A percentile compares a stretch with the other conserved stretches of the same genome.
phyloP scores from a whole-genome alignment of 2,329 filamentous ascomycete genomes.

The Rugonectria rugulosa region DNA sequence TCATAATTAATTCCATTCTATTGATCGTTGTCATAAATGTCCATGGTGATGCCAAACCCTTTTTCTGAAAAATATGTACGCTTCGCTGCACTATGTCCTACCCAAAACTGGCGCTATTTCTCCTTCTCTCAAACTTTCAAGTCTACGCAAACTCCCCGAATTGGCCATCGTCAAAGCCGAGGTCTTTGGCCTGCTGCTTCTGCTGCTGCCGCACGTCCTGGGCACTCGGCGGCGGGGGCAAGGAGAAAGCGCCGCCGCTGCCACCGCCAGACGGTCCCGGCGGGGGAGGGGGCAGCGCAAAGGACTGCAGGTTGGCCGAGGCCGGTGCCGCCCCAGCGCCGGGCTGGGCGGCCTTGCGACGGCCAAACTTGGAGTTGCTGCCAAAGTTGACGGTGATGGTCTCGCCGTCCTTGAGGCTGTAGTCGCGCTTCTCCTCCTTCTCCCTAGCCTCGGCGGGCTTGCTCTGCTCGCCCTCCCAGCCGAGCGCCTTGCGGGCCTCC shows the following conservation, averaged over 20 bases:
- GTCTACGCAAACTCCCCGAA: conserved; percentile 79
- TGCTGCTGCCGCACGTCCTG: conserved; percentile 66
- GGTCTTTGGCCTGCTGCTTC: conserved; percentile 65
- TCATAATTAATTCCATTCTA: conserved; percentile 14
- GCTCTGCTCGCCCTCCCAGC: conserved; percentile 58
- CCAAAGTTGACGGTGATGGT: conserved; percentile 84
- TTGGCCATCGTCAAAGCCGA: conserved; percentile 87
- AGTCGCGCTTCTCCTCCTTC: conserved; percentile 62
- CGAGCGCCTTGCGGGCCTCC: conserved; percentile 76
- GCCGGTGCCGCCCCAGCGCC: conserved; percentile 22
- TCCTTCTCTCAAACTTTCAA: not conserved
- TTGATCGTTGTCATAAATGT: conserved; percentile 3
- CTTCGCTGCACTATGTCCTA: conserved; percentile 15
- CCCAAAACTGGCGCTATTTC: not conserved
- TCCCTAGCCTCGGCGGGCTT: conserved; percentile 46
- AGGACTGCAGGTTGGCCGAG: conserved; percentile 57
- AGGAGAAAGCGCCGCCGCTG: conserved; percentile 52
- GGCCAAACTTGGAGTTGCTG: conserved; percentile 60
- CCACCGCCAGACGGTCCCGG: conserved; percentile 48
- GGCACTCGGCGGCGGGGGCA: conserved; percentile 73
- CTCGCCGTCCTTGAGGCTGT: conserved; percentile 87
- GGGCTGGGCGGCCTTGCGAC: conserved; percentile 53
- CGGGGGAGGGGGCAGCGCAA: conserved; percentile 79
- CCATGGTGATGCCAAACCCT: conserved; percentile 1
- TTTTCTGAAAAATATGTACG: conserved; percentile 16